Base-by-base conservation (phyloP, 129 eudicot species). In the Helianthus annuus region DNA sequence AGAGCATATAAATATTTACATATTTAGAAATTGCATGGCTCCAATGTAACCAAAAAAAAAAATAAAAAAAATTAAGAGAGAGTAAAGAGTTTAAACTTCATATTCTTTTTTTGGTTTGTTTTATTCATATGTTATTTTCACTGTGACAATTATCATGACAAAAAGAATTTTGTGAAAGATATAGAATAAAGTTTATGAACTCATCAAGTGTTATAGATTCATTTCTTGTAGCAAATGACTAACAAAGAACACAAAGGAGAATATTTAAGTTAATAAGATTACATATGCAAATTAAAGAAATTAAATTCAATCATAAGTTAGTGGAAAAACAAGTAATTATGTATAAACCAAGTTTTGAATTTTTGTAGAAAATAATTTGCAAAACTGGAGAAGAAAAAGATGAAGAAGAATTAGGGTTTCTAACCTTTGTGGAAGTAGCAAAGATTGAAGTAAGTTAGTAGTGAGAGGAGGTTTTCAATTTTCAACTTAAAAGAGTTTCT, bases 51-150 rank as follows among this genome's bases (percentile, higher is more conserved):
- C 44, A n/a, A 56, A 75, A 76, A 71, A 65, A 27, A 32, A 27
- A 1, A 1, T 1, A 67, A 14, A 56, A 75, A 75, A 71, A 64
- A 27, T 58, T 34, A 52, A 51, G 45, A 40, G 8, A 39, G 55
- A 82, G 11, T 70, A 40, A 0, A 39, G 55, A 82, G 11, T 70
- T 45, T 45, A 27, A 42, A 78, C 73, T 62, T 66, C 53, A 82
- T 80, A 83, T 86, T 77, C 79, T 66, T 71, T 77, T 77, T 77
- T 81, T 40, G 73, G 66, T 76, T 56, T 59, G 48, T 76, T 64
- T 34, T 66, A 56, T 75, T 67, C 68, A 56, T 15, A 10, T 56
- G 59, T 48, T 10, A 75, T 73, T 67, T 75, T 75, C 67, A 32
- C 39, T 67, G 58, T 58, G 16, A 67, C 45, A 34, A 72, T 72